A percentile compares a stretch with the other conserved stretches of the same genome.
Conservation (phyloP, 2,329 filamentous ascomycete genomes). For the Aspergillus terreus region DNA sequence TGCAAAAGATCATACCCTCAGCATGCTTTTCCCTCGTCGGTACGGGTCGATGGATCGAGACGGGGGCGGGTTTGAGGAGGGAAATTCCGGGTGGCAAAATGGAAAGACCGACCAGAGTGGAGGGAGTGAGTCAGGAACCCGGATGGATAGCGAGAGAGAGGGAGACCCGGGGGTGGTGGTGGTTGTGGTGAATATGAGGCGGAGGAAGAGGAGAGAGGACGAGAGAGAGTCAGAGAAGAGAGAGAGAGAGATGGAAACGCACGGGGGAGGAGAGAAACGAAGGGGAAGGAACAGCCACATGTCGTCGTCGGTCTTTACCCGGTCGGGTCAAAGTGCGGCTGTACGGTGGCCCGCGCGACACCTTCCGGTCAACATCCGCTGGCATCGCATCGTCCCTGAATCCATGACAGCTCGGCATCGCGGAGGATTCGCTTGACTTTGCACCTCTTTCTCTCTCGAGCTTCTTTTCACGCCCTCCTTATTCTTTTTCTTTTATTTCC, state of each 20-base stretch:
- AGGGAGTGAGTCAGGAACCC: background rate
- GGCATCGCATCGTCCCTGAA: background rate
- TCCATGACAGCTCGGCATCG: background rate
- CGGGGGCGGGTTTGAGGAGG: slow-evolving; percentile 8
- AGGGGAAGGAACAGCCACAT: background rate
- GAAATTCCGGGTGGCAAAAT: background rate
- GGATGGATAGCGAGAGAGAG: slow-evolving; percentile 2
- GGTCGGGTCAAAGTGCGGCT: slow-evolving; percentile 19
- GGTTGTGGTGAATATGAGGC: background rate
- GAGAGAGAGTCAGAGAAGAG: background rate
- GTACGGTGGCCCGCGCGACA: slow-evolving; percentile 19
- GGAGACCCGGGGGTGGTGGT: background rate
- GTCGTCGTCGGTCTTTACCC: slow-evolving; percentile 4
- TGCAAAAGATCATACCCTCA: slow-evolving; percentile 38
- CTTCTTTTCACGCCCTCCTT: background rate
- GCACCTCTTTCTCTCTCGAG: too few species aligned
- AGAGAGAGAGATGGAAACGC: slow-evolving; percentile 6
- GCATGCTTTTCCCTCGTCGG: slow-evolving; percentile 27
- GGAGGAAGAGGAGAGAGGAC: background rate
- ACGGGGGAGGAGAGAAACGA: slow-evolving; percentile 6
- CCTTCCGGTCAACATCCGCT: slow-evolving; percentile 8
- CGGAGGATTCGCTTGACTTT: background rate
- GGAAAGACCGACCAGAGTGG: background rate
- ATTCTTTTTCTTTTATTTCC: background rate
- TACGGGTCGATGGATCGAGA: slow-evolving; percentile 12